These are phyloP conservation scores for Syncephalastrum contaminatum DNA, from an alignment of 371 early-diverging fungal genomes.

Conservation along the genomic window DNA sequence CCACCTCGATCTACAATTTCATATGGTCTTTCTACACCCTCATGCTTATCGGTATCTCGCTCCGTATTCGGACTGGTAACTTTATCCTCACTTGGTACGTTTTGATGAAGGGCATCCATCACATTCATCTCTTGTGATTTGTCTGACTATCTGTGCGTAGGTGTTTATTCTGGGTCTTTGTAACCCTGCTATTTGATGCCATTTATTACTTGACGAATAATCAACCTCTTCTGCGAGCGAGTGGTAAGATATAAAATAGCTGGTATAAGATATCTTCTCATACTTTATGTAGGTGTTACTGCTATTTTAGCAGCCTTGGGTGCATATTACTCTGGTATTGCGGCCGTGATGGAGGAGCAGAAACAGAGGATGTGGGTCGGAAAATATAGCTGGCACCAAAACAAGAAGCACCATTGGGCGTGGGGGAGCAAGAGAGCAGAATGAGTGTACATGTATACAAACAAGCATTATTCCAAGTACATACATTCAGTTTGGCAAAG, in stretches of 20 bases:
- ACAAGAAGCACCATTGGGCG: constrained; percentile 54
- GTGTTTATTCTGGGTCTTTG: constrained; percentile 13
- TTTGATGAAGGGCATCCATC: background rate
- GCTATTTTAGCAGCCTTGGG: constrained; percentile 36
- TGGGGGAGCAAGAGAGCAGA: no score
- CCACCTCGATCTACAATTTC: constrained; percentile 33
- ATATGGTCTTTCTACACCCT: constrained; percentile 44
- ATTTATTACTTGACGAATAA: constrained; percentile 8
- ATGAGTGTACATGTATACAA: no score
- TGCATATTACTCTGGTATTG: constrained; percentile 46
- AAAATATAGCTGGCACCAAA: constrained; percentile 56
- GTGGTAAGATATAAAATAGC: constrained; percentile 8
- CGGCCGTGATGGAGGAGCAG: constrained; percentile 42
- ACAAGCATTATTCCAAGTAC: no score
- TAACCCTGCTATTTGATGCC: constrained; percentile 8
- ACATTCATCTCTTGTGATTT: background rate
- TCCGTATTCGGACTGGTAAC: constrained; percentile 31
- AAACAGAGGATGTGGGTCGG: constrained; percentile 73
- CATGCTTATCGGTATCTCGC: constrained; percentile 36
- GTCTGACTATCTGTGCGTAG: background rate
- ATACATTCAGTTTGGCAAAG: no score
- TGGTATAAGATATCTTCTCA: background rate
- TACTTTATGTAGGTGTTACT: constrained; percentile 21
- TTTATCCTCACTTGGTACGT: constrained; percentile 28
- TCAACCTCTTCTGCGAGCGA: constrained; percentile 8